Conservation (phyloP, 2,329 filamentous ascomycete species). For the Pseudocercospora crystallina region DNA sequence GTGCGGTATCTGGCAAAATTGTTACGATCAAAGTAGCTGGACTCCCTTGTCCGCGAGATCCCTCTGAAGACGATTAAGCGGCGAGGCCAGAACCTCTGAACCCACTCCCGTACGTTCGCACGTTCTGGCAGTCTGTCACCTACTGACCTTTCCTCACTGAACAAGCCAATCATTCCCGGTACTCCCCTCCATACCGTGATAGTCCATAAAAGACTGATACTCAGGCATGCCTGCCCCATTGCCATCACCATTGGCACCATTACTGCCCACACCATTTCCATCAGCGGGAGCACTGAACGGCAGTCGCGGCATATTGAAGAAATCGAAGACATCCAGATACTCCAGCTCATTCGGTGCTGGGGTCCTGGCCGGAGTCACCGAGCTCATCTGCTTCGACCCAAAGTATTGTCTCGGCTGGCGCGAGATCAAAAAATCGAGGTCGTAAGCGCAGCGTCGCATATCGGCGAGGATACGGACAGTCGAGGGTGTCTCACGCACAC, state of each 20-base stretch:
- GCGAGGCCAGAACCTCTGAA: too few relatives aligned
- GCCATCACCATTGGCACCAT: slow-evolving; percentile 28
- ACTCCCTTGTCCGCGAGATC: too few relatives aligned
- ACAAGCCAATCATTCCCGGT: slow-evolving; percentile 24
- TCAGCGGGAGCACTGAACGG: slow-evolving; percentile 42
- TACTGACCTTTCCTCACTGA: slow-evolving; percentile 7
- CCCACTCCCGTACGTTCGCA: too few relatives aligned
- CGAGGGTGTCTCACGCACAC: slow-evolving; percentile 73
- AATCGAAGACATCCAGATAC: slow-evolving; percentile 90
- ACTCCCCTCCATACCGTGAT: slow-evolving; percentile 22
- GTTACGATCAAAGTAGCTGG: too few relatives aligned
- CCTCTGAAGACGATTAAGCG: too few relatives aligned
- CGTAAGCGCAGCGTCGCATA: slow-evolving; percentile 87
- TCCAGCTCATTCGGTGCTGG: slow-evolving; percentile 81
- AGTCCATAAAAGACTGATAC: slow-evolving; percentile 27
- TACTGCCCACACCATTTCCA: slow-evolving; percentile 29
- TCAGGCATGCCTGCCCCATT: slow-evolving; percentile 17
- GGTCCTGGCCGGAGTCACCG: slow-evolving; percentile 36
- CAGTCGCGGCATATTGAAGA: slow-evolving; percentile 85
- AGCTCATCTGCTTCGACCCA: slow-evolving; percentile 19
- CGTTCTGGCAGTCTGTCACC: too few relatives aligned
- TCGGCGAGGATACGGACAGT: slow-evolving; percentile 85
- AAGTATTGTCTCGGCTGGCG: slow-evolving; percentile 64
- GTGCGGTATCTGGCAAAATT: too few relatives aligned
- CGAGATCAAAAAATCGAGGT: slow-evolving; percentile 85